These are phyloP conservation scores for Pseudodiploospora longispora DNA, from an alignment of 2,329 filamentous ascomycete genomes.

Conservation along the genomic window DNA sequence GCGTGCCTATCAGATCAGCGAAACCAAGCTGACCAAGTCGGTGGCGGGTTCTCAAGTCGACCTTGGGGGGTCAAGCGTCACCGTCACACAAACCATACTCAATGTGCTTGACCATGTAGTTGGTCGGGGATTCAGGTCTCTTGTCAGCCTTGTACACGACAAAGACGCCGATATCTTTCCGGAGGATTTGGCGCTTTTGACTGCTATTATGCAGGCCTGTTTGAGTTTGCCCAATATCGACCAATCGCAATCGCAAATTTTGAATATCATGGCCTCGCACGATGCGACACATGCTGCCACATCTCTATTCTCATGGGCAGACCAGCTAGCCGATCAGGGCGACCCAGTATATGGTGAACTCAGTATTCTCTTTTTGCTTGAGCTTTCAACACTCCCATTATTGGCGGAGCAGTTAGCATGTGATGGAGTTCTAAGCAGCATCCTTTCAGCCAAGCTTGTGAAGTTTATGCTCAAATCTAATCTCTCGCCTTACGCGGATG, in stretches of 20 bases:
- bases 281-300: constrained; percentile 73
- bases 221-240: constrained; percentile 71
- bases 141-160: constrained; percentile 78
- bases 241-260: constrained; percentile 60
- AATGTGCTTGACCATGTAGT: constrained; percentile 76
- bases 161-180: constrained; percentile 53
- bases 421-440: constrained; percentile 71
- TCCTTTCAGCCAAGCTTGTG: constrained; percentile 72
- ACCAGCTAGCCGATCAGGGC: constrained; percentile 65
- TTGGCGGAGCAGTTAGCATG: constrained; percentile 87
- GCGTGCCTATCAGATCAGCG: constrained; percentile 47
- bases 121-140: constrained; percentile 69
- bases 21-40: constrained; percentile 22
- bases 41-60: constrained; percentile 22
- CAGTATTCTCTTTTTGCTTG: constrained; percentile 79
- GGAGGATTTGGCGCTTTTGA: constrained; percentile 79
- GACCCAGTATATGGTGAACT: constrained; percentile 92
- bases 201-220: constrained; percentile 78
- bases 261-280: constrained; percentile 61
- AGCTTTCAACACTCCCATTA: constrained; percentile 71
- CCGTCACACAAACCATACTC: constrained; percentile 55
- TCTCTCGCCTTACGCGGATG: constrained; percentile 72
- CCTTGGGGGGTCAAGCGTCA: constrained; percentile 30
- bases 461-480: constrained; percentile 63
- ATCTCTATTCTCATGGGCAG: constrained; percentile 89